Conservation (phyloP, 2,329 filamentous ascomycete genomes). For the Plenodomus tracheiphilus region DNA sequence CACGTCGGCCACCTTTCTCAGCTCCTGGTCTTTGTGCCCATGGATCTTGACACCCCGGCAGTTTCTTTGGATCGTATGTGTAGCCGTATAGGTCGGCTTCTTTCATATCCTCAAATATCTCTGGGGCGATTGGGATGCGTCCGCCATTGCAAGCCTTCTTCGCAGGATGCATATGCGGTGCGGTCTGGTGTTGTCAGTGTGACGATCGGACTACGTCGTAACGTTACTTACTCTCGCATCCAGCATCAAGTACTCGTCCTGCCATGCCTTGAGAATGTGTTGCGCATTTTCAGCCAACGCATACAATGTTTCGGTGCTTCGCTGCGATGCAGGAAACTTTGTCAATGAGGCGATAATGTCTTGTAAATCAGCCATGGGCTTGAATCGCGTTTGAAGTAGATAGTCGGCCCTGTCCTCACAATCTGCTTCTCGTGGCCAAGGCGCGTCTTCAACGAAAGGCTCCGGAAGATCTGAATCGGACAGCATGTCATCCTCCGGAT, state of each 20-base stretch:
- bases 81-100: slow-evolving; percentile 65
- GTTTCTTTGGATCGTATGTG: slow-evolving; percentile 57
- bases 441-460: slow-evolving; percentile 37
- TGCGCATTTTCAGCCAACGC: slow-evolving; percentile 59
- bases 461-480: slow-evolving; percentile 43
- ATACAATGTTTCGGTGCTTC: slow-evolving; percentile 58
- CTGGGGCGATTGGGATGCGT: slow-evolving; percentile 49
- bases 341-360: slow-evolving; percentile 49
- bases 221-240: slow-evolving; percentile 46
- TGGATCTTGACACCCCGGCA: slow-evolving; percentile 58
- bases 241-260: slow-evolving; percentile 63
- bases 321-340: slow-evolving; percentile 46
- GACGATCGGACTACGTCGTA: slow-evolving; percentile 10
- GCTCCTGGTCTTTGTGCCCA: slow-evolving; percentile 56
- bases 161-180: slow-evolving; percentile 54
- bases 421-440: slow-evolving; percentile 33
- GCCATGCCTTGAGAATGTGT: slow-evolving; percentile 57
- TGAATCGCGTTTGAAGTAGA: slow-evolving; percentile 46
- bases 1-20: slow-evolving; percentile 50
- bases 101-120: slow-evolving; percentile 62
- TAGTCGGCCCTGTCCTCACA: slow-evolving; percentile 48
- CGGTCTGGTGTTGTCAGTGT: slow-evolving; percentile 44
- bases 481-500: slow-evolving; percentile 40
- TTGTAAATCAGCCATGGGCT: slow-evolving; percentile 49
- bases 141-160: slow-evolving; percentile 57